These are phyloP conservation scores for Quercus rubra DNA, from an alignment of 306 rosid genomes.

Conservation along the genomic window DNA sequence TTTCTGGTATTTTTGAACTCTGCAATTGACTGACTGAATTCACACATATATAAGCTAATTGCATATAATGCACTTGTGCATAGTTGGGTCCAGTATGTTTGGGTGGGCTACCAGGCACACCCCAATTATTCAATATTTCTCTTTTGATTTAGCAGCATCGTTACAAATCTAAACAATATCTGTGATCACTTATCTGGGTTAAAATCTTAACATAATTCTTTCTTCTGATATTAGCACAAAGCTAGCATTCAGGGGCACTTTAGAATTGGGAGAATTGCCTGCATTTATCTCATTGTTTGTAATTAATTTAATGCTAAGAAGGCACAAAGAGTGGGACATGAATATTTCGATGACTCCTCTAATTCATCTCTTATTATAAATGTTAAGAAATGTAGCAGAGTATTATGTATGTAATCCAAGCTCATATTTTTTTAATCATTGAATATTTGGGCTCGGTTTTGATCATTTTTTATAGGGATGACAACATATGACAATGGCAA, in stretches of 20 bases:
- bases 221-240: not conserved
- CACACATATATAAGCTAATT: not conserved
- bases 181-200: not conserved
- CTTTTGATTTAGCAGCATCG: not conserved
- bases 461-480: slow-evolving; percentile 38
- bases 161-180: not conserved
- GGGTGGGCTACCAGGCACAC: slow-evolving; percentile 1
- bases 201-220: not conserved
- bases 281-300: not conserved
- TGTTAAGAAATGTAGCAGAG: not conserved
- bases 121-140: not conserved
- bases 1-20: slow-evolving; percentile 55
- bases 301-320: not conserved
- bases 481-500: slow-evolving; percentile 65
- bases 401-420: not conserved
- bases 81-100: not conserved
- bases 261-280: not conserved
- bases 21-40: not conserved
- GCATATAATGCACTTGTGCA: not conserved
- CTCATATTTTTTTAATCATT: slow-evolving; percentile 1
- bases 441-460: slow-evolving; percentile 18
- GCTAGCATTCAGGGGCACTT: not conserved
- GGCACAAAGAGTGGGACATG: not conserved
- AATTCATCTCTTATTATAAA: not conserved
- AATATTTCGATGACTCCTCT: not conserved